Base-by-base conservation (phyloP, 768 basidiomycete genomes). In the Daedalea quercina region DNA sequence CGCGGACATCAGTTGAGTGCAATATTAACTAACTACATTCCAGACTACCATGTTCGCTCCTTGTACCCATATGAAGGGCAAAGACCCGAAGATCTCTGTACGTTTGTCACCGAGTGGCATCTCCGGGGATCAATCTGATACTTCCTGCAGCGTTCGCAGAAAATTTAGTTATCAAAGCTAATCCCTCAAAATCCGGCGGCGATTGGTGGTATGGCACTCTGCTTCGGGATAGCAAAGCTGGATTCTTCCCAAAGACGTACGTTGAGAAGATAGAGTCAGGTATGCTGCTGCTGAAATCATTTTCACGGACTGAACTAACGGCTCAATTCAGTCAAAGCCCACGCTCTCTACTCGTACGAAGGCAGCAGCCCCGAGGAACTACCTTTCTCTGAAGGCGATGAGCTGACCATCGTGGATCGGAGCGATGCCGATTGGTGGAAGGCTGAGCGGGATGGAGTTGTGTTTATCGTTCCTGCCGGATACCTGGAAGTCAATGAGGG, bases 391-490 rank as follows among this genome's bases (percentile, higher is more conserved):
- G 92, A 92, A 69, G 93, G 90, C 54, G 90, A 95, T 52, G 65
- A 70, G 31, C 70, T 97, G 35, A 74, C 75, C 8, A 82, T 99
- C 57, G 78, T 97, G 53, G 96, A 99, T 64, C 79, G 70, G 44
- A 78, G 78, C 50, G 96, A 97, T 59, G 76, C 73, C 49, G 89
- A 90, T 61, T 98, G 96, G 96, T 98, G 91, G 91, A 97, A 94
- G 73, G 87, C 86, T 35, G 94, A 97, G 71, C 79, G 80, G 63
- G 82, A 79, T 45, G 95, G 95, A 20, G 69, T 84, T 55, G 83
- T 96, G 49, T 90, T 87, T 71, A 84, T 94, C 63, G 93, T 94
- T 3, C 96, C 96, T 49, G 92, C 94, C 23, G 82, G 85, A 19
- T 98, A 98, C 68, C 67, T 99, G 66, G 89, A 95, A 70, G 68